Base-by-base conservation (phyloP, 1,284 basidiomycete species). In the Kalmanozyma brasiliensis region DNA sequence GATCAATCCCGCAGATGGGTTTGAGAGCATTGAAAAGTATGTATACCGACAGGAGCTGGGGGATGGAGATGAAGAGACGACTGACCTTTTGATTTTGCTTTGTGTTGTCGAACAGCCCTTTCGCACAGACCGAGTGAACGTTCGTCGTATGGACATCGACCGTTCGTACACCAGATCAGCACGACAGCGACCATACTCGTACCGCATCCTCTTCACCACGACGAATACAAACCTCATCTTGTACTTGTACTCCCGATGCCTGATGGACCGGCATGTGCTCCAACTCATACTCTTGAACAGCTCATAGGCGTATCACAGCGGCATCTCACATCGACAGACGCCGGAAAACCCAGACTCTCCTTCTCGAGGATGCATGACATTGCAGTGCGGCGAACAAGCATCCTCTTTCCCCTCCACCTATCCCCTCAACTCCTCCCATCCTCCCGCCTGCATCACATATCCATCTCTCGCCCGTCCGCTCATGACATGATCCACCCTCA, bases 11-110 rank as follows among this genome's bases (percentile, higher is more conserved):
- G 75, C 75, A 6, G 79, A 82, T 48, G 80, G 80, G 8, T 80
- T 79, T 51, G 80, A 80, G 53, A 66, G 67, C 36, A 82, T 82
- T 36, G 74, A 77, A 57, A 82, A 82, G 78, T 80, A 52, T 36
- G 77, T 77, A 34, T 16, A 24, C 19, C 14, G 10, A 22, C n/a
- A n/a, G 8, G 17, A 24, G 17, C 8, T 9, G 10, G 30, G 9
- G 22, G 16, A 36, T 16, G 9, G 24, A 16, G 17, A 35, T 47
- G 45, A 47, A 37, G 4, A 10, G 24, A 7, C 6, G 26, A 29
- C 26, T 29, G 26, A 29, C 26, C 26, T 29, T 29, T 11, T 6
- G 23, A 5, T 43, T 5, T 8, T 14, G 17, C 22, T 22, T 49
- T 45, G 32, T 24, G 16, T 17, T 20, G 3, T 37, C 32, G 6